phyloP scores from a whole-genome alignment of 1,139 yeast species.

The Suhomyces terraborum region DNA sequence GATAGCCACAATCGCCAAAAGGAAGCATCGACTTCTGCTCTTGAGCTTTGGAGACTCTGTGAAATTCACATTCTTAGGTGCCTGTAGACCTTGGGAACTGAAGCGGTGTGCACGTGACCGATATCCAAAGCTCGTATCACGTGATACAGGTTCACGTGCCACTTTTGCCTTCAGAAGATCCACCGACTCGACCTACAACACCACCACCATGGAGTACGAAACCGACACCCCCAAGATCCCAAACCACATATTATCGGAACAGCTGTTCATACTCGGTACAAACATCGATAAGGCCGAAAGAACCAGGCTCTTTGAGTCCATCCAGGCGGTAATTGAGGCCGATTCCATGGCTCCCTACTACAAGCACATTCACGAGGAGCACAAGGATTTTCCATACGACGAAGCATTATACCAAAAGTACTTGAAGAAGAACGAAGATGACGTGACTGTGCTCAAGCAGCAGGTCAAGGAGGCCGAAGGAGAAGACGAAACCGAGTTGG shows the following conservation, averaged over 20 bases:
- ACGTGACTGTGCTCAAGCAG: constrained; percentile 58
- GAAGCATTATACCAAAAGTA: constrained; percentile 54
- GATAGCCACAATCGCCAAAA: no score
- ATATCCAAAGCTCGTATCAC: no score
- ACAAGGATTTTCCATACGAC: constrained; percentile 56
- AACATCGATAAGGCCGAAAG: constrained; percentile 24
- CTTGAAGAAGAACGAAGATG: constrained; percentile 53
- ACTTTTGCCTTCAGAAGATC: constrained; percentile 8
- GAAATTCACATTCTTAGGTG: no score
- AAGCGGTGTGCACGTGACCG: not conserved
- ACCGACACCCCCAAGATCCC: constrained; percentile 68
- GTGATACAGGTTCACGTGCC: constrained; percentile 1
- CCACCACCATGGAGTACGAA: constrained; percentile 34
- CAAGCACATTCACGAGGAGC: constrained; percentile 60
- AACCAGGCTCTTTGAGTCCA: constrained; percentile 43
- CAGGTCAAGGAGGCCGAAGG: constrained; percentile 74
- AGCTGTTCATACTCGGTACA: constrained; percentile 62
- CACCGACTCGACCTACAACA: not conserved
- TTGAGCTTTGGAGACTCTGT: no score
- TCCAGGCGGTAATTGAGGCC: constrained; percentile 56
- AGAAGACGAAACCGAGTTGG: constrained; percentile 89
- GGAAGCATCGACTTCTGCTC: no score
- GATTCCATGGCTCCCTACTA: constrained; percentile 86
- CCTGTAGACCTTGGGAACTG: no score
- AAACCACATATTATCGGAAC: constrained; percentile 75